Evolutionary conservation across 2,329 filamentous ascomycete species (phyloP), one percentile per base, ranked within the genome.

Genomic region (Tolypocladium ophioglossoides): DNA sequence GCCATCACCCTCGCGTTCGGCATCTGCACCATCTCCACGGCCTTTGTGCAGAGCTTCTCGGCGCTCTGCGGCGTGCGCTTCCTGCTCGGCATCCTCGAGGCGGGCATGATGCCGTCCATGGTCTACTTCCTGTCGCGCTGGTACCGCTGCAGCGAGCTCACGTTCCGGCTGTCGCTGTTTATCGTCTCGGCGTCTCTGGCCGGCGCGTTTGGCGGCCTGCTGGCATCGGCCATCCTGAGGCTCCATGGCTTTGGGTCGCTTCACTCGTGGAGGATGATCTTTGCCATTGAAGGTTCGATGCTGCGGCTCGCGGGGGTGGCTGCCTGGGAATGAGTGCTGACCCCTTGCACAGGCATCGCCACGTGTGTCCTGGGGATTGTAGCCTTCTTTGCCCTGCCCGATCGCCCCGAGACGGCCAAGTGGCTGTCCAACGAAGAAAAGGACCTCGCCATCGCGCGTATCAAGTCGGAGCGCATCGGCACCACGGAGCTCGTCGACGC

Each of bases 181-280:
- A 81, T 86, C 46, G 80, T 85, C 34, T 84, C 83, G 74, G 80
- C 83, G 0, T 79, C 83, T 0, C 69, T 87, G 0, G 83, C 84
- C 0, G 84, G 84, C 7, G 84, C 83, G 0, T 86, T 87, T 55
- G 84, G 85, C 1, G 85, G 85, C 0, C 73, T 88, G 0, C 68
- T 88, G 1, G 78, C 77, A 0, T 82, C 75, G 0, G 85, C 71
- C 0, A 87, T 88, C 50, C 70, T 87, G 10, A 80, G 72, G 0
- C 73, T 88, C 7, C 68, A 77, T 27, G 64, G 72, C 49, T 78
- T 86, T 53, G 84, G 83, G 8, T 65, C 71, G 4, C 67, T 87
- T 0, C 71, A 70, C 27, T 70, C 67, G 6, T 89, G 85, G 85
- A 73, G 84, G 9, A 86, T 87, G 83, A 86, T 88, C 52, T 88